Base-by-base conservation (phyloP, 2,329 filamentous ascomycete genomes). In the Pleoardoris graminearum region DNA sequence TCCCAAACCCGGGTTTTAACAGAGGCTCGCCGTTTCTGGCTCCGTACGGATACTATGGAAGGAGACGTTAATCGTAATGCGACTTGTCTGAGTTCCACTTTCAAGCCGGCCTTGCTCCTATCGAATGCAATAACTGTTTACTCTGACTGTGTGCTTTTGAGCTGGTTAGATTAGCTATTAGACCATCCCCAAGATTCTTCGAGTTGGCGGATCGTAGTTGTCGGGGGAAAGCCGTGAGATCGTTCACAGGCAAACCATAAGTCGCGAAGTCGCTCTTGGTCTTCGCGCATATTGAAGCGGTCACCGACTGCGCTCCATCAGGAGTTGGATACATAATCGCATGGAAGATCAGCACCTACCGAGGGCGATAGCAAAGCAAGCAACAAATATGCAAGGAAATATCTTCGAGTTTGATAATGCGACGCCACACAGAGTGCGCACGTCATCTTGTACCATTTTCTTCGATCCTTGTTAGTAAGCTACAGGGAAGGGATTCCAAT, bases 151-250 rank as follows among this genome's bases (percentile, higher is more conserved):
- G 7, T n/a, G 5, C 14, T 14, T 7, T 11, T 38, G n/a, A n/a
- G 19, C 10, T 58, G 33, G 56, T 10, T 30, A 29, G 42, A 48
- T 49, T 12, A 61, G 49, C n/a, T 37, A 14, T 16, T 8, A 37
- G 44, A 11, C 68, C 68, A 71, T 4, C 68, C 67, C 69, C 69
- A 72, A 11, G 69, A 69, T n/a, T 71, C 67, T 36, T 72, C 69
- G 3, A 72, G 61, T 30, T 71, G 69, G 17, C 58, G 53, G 8
- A 67, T 65, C 10, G 66, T 64, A 14, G 67, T 55, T 19, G 68
- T 71, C 11, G 69, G 68, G 33, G 69, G 69, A 48, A 72, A 72
- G 2, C 68, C 69, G 51, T 72, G 69, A 5, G 60, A 54, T 33
- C 61, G 54, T 55, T 73, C 69, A 46, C 65, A 69, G 3, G 55